Evolutionary conservation across 1,139 yeast species (phyloP), one percentile per base, ranked within the genome.

Genomic region (Meyerozyma carpophila): DNA sequence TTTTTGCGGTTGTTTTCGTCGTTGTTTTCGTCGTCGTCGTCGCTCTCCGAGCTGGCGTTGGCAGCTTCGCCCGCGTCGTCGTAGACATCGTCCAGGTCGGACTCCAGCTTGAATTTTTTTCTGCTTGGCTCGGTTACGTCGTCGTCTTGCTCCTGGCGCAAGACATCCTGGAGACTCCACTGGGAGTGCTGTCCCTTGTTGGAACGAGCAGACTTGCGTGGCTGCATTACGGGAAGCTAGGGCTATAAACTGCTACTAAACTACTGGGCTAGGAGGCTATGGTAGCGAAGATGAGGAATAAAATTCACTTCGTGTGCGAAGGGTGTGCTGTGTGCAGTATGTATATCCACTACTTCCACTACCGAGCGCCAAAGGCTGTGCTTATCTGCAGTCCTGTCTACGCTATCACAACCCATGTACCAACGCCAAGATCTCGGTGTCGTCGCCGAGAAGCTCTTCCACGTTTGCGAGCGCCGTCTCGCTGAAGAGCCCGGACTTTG

Each of bases 401-500:
- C n/a, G n/a, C n/a, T n/a, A 14, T 44, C 58, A 70, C 44, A 71
- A 56, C 13, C 76, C 76, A 54, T 68, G 66, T 41, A 72, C 68
- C 44, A 72, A 62, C 9, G 76, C 71, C 77, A 72, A 68, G 44
- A 72, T 58, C 50, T 72, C 77, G 44, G 62, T 60, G 52, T 72
- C 77, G 41, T 70, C 77, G 18, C 77, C 78, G 41, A 76, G 59
- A 8, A 69, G 67, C 52, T 81, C 87, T 55, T 84, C 93, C 34
- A 84, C 86, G 53, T 82, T 85, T 8, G 82, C 79, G 53, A 85
- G 63, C 1, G 88, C 82, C 48, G 78, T 79, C 57, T 84, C 91
- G 57, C 84, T 82, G 59, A 84, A 84, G 47, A 85, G 66, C 5
- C 94, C 94, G 50, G 80, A 79, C 53, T 79, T 84, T 1, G 94